A percentile compares a stretch with the other conserved stretches of the same genome.
These are phyloP conservation scores for Grigorovia jiainica DNA, from an alignment of 805 yeast species.

Conservation along the genomic window DNA sequence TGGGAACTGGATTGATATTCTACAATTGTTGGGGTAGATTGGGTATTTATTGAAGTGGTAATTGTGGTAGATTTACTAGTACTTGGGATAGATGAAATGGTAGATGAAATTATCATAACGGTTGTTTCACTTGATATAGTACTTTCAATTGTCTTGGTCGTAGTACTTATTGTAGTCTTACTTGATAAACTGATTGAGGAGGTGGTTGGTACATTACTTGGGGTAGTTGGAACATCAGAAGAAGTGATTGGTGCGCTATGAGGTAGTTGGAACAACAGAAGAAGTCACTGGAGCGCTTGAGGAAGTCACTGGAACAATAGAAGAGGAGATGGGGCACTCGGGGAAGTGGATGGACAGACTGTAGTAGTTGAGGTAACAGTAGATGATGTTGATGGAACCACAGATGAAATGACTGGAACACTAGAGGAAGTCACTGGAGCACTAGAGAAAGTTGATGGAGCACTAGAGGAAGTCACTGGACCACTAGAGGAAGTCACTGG, in stretches of 20 bases:
- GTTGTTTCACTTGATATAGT: neutral
- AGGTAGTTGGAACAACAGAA: neutral
- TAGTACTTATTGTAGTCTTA: too few relatives aligned
- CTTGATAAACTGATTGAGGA: too few relatives aligned
- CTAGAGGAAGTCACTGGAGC: neutral
- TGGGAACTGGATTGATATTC: neutral
- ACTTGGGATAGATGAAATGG: neutral
- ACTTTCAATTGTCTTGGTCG: too few relatives aligned
- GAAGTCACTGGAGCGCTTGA: neutral
- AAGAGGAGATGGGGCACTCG: neutral
- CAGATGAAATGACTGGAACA: neutral
- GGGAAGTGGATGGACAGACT: neutral
- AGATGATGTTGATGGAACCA: neutral
- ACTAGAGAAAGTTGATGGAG: neutral
- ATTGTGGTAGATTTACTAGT: neutral
- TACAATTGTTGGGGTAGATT: neutral
- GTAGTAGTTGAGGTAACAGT: neutral
- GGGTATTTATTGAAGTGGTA: neutral
- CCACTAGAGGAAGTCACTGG: too few relatives aligned
- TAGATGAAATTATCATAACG: too few relatives aligned
- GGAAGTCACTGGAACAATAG: neutral
- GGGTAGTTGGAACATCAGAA: too few relatives aligned
- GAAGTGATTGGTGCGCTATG: too few relatives aligned
- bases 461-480: neutral
- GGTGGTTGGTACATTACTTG: too few relatives aligned